Conservation (phyloP, 2,329 filamentous ascomycete genomes). For the Fusarium ambrosium region DNA sequence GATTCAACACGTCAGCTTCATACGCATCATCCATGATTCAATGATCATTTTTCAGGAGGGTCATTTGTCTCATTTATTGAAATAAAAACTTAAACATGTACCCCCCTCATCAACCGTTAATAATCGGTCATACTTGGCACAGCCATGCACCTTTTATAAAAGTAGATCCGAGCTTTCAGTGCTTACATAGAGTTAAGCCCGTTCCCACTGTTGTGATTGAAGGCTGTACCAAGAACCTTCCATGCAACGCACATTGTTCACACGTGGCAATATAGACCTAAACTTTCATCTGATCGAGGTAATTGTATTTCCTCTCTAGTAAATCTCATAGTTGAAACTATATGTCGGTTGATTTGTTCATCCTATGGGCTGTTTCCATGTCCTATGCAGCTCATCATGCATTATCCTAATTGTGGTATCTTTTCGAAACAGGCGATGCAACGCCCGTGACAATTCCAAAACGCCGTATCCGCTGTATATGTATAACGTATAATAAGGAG, state of each 20-base stretch:
- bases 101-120: background rate
- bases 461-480: slow-evolving; percentile 31
- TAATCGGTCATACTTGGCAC: background rate
- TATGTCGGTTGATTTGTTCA: background rate
- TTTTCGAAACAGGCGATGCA: slow-evolving; percentile 22
- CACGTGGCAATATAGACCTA: background rate
- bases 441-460: slow-evolving; percentile 17
- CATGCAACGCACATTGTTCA: background rate
- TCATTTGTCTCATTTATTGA: background rate
- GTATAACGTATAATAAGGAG: slow-evolving; percentile 10
- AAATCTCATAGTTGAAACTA: background rate
- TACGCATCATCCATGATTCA: background rate
- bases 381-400: background rate
- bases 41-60: background rate
- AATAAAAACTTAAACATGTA: background rate
- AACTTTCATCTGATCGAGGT: background rate
- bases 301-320: background rate
- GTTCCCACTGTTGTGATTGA: background rate
- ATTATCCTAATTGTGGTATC: slow-evolving; percentile 37
- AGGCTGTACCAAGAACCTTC: background rate
- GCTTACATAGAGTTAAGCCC: background rate
- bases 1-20: background rate
- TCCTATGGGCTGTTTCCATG: background rate
- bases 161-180: background rate
- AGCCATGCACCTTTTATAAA: background rate